Evolutionary conservation across 169 alveolate species (phyloP).

Genomic region (Eimeria tenella): DNA sequence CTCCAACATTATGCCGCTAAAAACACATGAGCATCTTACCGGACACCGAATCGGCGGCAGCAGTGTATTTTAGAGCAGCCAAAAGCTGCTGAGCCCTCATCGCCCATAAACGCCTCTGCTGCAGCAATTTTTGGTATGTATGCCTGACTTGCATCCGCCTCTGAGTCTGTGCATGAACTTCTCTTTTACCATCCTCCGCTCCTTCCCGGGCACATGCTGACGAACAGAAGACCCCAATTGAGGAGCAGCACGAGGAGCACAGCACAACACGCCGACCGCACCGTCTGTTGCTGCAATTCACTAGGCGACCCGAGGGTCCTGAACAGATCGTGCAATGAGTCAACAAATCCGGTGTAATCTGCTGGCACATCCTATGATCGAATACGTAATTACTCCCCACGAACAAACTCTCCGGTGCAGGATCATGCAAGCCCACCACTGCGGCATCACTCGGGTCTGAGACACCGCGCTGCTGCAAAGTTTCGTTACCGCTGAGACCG

Average conservation of each 20-base stretch:
- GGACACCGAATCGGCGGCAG: not conserved
- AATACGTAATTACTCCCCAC: conserved; percentile 79
- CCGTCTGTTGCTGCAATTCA: conserved; percentile 70
- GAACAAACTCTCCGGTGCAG: conserved; percentile 4
- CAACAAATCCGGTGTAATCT: conserved; percentile 67
- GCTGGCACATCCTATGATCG: conserved; percentile 78
- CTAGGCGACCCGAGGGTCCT: conserved; percentile 57
- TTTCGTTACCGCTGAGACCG: not conserved
- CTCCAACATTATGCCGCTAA: too few relatives aligned
- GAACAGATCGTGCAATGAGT: conserved; percentile 62
- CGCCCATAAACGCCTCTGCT: conserved; percentile 51
- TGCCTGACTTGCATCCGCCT: conserved; percentile 57
- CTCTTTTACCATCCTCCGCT: conserved; percentile 25
- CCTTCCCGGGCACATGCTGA: conserved; percentile 20
- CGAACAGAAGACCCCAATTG: conserved; percentile 73
- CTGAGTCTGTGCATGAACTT: conserved; percentile 29
- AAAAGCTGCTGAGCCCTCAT: conserved; percentile 66
- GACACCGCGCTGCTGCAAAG: not conserved
- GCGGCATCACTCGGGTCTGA: not conserved
- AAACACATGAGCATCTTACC: not conserved
- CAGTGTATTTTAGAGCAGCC: conserved; percentile 62
- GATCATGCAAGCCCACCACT: not conserved
- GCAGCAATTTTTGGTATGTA: conserved; percentile 9
- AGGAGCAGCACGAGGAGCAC: conserved; percentile 69
- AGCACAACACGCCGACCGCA: conserved; percentile 75